These are phyloP conservation scores for Botrytis tulipae DNA, from an alignment of 2,329 filamentous ascomycete species.

Conservation along the genomic window DNA sequence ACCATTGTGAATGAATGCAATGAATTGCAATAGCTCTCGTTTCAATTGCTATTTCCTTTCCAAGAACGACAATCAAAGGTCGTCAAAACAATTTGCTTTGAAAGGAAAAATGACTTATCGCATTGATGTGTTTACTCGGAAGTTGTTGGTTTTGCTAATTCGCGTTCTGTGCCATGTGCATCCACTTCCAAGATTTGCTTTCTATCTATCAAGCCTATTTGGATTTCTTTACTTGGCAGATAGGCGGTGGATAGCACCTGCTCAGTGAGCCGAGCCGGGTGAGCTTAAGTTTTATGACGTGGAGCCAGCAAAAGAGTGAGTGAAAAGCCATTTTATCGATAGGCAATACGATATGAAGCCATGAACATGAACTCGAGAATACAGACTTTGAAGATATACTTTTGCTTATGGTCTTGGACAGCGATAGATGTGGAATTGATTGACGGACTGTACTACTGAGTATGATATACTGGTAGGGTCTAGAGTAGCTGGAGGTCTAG, in stretches of 20 bases:
- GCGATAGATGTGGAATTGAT: background rate
- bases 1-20: constrained; percentile 30
- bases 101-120: background rate
- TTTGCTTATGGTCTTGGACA: background rate
- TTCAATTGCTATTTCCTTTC: background rate
- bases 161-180: background rate
- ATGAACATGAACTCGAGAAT: no score
- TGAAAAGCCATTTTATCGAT: background rate
- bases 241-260: background rate
- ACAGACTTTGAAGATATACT: background rate
- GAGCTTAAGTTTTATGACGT: background rate
- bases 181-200: constrained; percentile 11
- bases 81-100: background rate
- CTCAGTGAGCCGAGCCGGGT: background rate
- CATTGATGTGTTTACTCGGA: background rate
- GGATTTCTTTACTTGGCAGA: background rate
- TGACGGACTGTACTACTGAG: background rate
- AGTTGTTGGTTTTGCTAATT: background rate
- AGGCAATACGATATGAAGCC: background rate
- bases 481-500: no score
- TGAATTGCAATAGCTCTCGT: background rate
- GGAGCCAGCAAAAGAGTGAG: background rate
- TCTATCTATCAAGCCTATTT: background rate
- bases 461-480: background rate
- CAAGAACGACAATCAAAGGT: background rate